Evolutionary conservation across 2,329 filamentous ascomycete species (phyloP).

Genomic region (Akanthomyces dipterigenus): DNA sequence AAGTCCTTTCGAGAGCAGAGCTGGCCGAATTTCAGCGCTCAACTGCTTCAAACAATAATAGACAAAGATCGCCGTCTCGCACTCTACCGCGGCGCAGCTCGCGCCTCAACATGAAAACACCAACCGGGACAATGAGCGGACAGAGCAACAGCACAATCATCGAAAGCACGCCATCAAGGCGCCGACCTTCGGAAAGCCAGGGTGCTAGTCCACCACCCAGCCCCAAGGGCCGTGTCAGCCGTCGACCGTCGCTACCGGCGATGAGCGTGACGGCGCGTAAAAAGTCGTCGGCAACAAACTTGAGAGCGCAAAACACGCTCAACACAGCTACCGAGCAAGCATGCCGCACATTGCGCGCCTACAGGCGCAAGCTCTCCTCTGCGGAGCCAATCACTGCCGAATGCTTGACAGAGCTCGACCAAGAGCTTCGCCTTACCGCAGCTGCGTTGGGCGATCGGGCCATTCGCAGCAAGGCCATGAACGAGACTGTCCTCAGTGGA

Average conservation of each 20-base stretch:
- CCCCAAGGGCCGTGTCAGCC: constrained; percentile 39
- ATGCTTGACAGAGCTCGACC: constrained; percentile 54
- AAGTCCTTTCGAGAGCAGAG: constrained; percentile 81
- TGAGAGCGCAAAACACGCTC: constrained; percentile 48
- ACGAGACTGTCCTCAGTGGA: constrained; percentile 53
- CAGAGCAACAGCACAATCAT: constrained; percentile 32
- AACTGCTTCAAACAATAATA: constrained; percentile 29
- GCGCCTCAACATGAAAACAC: constrained; percentile 39
- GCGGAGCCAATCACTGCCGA: constrained; percentile 51
- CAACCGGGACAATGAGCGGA: constrained; percentile 34
- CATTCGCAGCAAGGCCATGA: constrained; percentile 47
- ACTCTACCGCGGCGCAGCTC: constrained; percentile 49
- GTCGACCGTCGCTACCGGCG: constrained; percentile 49
- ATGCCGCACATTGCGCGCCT: constrained; percentile 54
- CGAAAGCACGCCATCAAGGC: constrained; percentile 39
- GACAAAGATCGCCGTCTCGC: constrained; percentile 50
- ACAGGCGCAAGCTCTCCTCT: constrained; percentile 55
- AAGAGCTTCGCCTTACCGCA: constrained; percentile 56
- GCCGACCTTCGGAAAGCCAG: constrained; percentile 38
- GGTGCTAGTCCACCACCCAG: constrained; percentile 44
- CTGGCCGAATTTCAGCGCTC: constrained; percentile 69
- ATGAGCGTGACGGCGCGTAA: constrained; percentile 40
- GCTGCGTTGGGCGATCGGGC: constrained; percentile 53
- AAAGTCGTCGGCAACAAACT: constrained; percentile 39
- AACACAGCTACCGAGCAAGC: constrained; percentile 59